These are phyloP conservation scores for Annona squamosa DNA, from an alignment of 164 flowering plant genomes.

Conservation along the genomic window DNA sequence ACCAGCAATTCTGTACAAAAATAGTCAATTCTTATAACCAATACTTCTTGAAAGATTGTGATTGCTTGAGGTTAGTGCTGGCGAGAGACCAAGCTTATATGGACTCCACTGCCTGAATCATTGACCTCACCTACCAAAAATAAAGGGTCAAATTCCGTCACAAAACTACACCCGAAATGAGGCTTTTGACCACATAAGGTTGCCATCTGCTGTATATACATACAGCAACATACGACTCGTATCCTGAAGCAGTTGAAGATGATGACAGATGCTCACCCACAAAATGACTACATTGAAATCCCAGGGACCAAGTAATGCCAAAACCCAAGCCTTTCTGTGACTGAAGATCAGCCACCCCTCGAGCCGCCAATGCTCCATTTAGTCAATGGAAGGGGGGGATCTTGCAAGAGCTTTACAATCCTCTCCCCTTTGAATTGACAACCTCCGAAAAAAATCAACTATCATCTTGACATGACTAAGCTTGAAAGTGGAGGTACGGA, in stretches of 20 bases:
- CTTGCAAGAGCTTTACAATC: neutral
- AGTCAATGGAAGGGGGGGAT: neutral
- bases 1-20: too few relatives aligned
- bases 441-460: neutral
- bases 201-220: neutral
- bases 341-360: neutral
- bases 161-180: neutral
- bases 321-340: neutral
- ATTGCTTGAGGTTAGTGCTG: neutral
- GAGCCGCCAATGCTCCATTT: neutral
- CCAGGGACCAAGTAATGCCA: neutral
- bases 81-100: too few relatives aligned
- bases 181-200: neutral
- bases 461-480: conserved; percentile 78
- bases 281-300: neutral
- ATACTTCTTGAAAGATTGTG: too few relatives aligned
- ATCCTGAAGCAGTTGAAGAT: neutral
- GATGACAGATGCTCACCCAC: neutral
- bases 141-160: neutral
- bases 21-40: neutral
- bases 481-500: conserved; percentile 43
- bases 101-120: neutral
- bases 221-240: neutral
- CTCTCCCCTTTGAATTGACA: neutral
- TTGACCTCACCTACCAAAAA: neutral